Percentiles rank a stretch among this genome's conserved stretches.
Conservation (phyloP, 768 basidiomycete genomes). For the Collybia nuda region DNA sequence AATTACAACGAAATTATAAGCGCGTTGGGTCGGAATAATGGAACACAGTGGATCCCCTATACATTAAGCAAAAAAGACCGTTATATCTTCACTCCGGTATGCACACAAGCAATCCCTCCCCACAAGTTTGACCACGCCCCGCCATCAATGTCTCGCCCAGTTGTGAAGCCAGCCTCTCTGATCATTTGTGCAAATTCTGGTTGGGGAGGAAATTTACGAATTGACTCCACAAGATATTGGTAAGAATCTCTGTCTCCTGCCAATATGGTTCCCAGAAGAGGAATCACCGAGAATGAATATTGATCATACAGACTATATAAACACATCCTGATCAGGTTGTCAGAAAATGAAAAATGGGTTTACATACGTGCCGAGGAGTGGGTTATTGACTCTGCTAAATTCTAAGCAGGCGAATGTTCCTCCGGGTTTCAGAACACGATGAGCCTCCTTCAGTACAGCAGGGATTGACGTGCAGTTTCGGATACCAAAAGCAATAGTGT, state of each 20-base stretch:
- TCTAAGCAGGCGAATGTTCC: constrained; percentile 95
- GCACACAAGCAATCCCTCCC: constrained; percentile 86
- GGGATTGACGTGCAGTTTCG: constrained; percentile 95
- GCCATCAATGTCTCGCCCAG: constrained; percentile 69
- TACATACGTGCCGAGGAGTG: constrained; percentile 80
- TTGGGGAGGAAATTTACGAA: constrained; percentile 90
- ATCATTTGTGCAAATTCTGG: constrained; percentile 89
- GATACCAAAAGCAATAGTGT: constrained; percentile 98
- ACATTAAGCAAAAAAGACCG: constrained; percentile 17
- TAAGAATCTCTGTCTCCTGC: constrained; percentile 94
- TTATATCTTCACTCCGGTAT: constrained; percentile 70
- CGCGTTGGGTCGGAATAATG: neutral
- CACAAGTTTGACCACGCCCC: constrained; percentile 87
- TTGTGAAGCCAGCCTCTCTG: constrained; percentile 77
- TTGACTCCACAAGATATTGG: constrained; percentile 97
- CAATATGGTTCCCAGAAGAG: constrained; percentile 93
- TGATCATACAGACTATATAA: constrained; percentile 79
- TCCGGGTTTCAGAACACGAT: constrained; percentile 94
- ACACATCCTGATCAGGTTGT: constrained; percentile 7
- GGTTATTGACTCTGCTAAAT: constrained; percentile 91
- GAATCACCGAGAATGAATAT: constrained; percentile 95
- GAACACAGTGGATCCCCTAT: constrained; percentile 26
- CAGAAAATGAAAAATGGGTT: neutral
- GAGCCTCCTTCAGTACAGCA: constrained; percentile 82
- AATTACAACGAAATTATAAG: neutral